phyloP scores from a whole-genome alignment of 352 stramenopile species.

The Phytophthora pini region DNA sequence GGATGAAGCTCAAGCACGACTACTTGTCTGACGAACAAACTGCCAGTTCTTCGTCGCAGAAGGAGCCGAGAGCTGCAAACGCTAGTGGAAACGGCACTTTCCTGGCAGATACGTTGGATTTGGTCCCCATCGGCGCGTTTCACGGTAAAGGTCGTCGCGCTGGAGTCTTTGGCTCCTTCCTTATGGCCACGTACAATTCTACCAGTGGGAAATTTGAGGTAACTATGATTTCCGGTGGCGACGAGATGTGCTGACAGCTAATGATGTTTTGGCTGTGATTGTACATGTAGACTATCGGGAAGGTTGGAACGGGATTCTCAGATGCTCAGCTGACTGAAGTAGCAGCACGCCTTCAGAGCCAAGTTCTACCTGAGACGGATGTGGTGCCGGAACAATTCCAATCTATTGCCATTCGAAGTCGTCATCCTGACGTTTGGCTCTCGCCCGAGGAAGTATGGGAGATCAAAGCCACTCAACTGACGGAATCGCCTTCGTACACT shows the following conservation, averaged over 20 bases:
- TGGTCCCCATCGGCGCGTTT: constrained; percentile 99
- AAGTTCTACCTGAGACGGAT: constrained; percentile 44
- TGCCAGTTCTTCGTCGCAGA: constrained; percentile 2
- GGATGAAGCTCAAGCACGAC: constrained; percentile 90
- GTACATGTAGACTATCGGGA: constrained; percentile 81
- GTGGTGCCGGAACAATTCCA: constrained; percentile 66
- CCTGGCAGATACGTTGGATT: constrained; percentile 93
- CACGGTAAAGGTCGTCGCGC: constrained; percentile 95
- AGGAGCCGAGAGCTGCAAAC: constrained; percentile 6
- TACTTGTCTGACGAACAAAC: constrained; percentile 52
- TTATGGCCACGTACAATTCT: constrained; percentile 97
- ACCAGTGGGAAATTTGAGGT: constrained; percentile 95
- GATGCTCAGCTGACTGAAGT: constrained; percentile 93
- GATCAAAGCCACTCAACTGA: constrained; percentile 98
- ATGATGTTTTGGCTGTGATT: constrained; percentile 4
- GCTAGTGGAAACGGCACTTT: constrained; percentile 55
- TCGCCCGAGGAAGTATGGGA: constrained; percentile 97
- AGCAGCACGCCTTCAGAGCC: constrained; percentile 52
- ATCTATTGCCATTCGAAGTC: constrained; percentile 61
- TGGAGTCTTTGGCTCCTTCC: constrained; percentile 97
- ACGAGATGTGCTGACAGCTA: constrained; percentile 5
- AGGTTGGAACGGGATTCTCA: constrained; percentile 98
- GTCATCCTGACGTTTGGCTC: constrained; percentile 95
- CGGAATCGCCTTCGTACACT: constrained; percentile 95
- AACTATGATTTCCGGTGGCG: neutral